Conservation (phyloP, 805 yeast genomes). For the Cyberlindnera japonica region DNA sequence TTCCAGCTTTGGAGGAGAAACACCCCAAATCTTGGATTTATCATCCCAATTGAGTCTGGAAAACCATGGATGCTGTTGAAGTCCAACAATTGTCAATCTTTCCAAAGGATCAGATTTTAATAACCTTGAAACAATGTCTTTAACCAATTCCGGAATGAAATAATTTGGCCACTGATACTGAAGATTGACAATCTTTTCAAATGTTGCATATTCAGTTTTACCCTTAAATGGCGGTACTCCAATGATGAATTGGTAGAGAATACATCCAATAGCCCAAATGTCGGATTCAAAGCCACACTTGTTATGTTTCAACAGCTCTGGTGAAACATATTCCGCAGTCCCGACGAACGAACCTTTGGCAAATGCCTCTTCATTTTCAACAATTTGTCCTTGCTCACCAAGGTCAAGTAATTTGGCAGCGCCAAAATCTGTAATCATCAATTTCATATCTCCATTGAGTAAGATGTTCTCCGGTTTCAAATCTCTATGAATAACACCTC, state of each 20-base stretch:
- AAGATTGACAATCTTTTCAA: constrained; percentile 76
- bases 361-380: constrained; percentile 31
- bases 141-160: constrained; percentile 55
- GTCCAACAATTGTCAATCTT: constrained; percentile 52
- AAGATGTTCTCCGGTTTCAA: constrained; percentile 91
- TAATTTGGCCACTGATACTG: constrained; percentile 71
- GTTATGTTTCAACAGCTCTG: constrained; percentile 81
- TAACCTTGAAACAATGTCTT: constrained; percentile 63
- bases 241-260: constrained; percentile 89
- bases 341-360: constrained; percentile 78
- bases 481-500: constrained; percentile 91
- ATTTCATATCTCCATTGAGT: constrained; percentile 77
- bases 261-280: constrained; percentile 97
- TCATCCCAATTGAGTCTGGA: constrained; percentile 62
- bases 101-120: constrained; percentile 68
- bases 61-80: constrained; percentile 74
- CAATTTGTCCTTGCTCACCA: constrained; percentile 3
- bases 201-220: constrained; percentile 73
- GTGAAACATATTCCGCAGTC: constrained; percentile 95
- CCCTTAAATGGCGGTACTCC: constrained; percentile 89
- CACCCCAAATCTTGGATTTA: constrained; percentile 64
- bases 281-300: constrained; percentile 88
- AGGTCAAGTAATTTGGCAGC: constrained; percentile 78
- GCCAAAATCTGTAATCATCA: constrained; percentile 95
- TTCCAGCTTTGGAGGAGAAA: constrained; percentile 62